Conservation (phyloP, 495 filamentous ascomycete species). For the Neurospora sp. region DNA sequence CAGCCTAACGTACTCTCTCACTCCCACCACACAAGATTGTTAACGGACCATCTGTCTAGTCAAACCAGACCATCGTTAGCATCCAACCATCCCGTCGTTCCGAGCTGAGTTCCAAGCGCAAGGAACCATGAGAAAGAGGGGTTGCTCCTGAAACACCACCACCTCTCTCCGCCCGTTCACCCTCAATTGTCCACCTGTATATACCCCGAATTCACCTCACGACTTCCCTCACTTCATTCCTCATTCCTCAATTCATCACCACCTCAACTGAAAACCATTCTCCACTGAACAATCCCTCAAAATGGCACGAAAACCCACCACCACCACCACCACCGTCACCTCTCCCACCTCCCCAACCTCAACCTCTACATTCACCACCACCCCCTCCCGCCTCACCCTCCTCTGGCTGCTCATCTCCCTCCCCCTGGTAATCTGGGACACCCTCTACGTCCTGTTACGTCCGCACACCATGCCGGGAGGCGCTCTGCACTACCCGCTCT, state of each 20-base stretch:
- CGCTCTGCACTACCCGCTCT: constrained; percentile 62
- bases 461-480: constrained; percentile 81
- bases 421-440: constrained; percentile 78
- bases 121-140: not conserved
- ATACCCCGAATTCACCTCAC: not conserved
- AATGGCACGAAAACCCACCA: not conserved
- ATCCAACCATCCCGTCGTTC: not conserved
- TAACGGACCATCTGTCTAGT: not conserved
- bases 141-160: not conserved
- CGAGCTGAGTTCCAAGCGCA: not conserved
- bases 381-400: constrained; percentile 52
- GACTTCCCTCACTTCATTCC: not conserved
- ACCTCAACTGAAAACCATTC: not conserved
- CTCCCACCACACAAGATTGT: no score
- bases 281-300: not conserved
- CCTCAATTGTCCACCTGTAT: not conserved
- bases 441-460: constrained; percentile 68
- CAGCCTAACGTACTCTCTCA: not conserved
- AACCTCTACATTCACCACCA: constrained; percentile 11
- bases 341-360: not conserved
- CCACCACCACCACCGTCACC: not conserved
- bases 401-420: constrained; percentile 72
- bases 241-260: not conserved
- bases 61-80: not conserved
- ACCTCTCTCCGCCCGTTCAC: not conserved